Percentiles rank a stretch among this genome's conserved stretches.
These are phyloP conservation scores for Yamadazyma diddensiae DNA, from an alignment of 1,139 yeast species.

Conservation along the genomic window DNA sequence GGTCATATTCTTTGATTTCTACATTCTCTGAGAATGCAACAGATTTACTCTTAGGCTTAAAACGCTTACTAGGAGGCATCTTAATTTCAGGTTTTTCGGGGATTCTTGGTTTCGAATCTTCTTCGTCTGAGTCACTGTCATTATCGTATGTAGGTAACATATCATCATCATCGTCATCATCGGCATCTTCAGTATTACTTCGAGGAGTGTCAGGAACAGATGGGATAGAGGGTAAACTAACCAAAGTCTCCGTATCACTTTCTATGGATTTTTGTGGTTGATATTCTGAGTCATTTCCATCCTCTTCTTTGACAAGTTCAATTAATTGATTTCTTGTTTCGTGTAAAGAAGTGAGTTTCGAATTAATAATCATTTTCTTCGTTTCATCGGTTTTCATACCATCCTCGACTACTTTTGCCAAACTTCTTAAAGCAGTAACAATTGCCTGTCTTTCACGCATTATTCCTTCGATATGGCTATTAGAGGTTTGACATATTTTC, in stretches of 20 bases:
- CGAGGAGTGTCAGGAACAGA: neutral
- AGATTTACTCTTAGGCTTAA: conserved; percentile 24
- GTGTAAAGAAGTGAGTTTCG: conserved; percentile 32
- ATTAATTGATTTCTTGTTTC: conserved; percentile 46
- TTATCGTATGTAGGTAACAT: conserved; percentile 25
- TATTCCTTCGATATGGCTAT: conserved; percentile 34
- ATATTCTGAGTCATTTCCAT: conserved; percentile 10
- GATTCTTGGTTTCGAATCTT: conserved; percentile 2
- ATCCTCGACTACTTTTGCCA: conserved; percentile 40
- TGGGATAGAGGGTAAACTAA: neutral
- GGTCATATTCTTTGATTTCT: conserved; percentile 43
- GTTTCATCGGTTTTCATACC: conserved; percentile 45
- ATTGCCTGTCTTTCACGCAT: conserved; percentile 39
- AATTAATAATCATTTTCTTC: conserved; percentile 40
- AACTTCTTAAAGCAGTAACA: conserved; percentile 38
- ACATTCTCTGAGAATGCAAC: conserved; percentile 48
- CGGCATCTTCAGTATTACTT: conserved; percentile 6
- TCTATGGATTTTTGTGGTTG: conserved; percentile 15
- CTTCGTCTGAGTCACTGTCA: conserved; percentile 15
- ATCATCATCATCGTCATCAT: conserved; percentile 18
- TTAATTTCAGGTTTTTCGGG: conserved; percentile 6
- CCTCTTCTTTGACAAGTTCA: conserved; percentile 36
- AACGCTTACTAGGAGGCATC: conserved; percentile 21
- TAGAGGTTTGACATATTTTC: conserved; percentile 37
- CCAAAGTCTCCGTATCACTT: conserved; percentile 15